Percentiles rank a stretch among this genome's conserved stretches.
These are phyloP conservation scores for Diaporthe destruens DNA, from an alignment of 2,329 filamentous ascomycete genomes.

Conservation along the genomic window DNA sequence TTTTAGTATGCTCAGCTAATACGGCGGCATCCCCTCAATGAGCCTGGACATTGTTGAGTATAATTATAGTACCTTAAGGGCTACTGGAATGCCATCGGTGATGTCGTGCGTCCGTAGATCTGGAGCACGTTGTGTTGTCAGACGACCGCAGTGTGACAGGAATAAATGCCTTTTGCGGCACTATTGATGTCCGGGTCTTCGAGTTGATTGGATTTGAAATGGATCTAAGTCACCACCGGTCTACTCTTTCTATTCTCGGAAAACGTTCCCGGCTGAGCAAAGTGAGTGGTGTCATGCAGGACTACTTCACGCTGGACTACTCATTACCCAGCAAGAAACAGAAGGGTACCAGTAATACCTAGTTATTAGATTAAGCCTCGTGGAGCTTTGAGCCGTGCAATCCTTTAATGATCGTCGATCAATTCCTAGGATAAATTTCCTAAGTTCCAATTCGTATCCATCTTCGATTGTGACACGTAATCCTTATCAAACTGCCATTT, in stretches of 20 bases:
- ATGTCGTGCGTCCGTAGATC: neutral
- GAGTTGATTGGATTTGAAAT: neutral
- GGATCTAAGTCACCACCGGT: neutral
- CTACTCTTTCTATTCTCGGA: constrained; percentile 2
- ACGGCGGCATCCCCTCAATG: neutral
- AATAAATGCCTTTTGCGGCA: neutral
- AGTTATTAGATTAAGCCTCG: neutral
- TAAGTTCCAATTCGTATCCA: neutral
- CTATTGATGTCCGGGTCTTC: neutral
- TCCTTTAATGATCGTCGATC: neutral
- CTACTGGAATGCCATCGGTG: neutral
- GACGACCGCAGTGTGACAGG: neutral
- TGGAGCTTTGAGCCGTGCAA: neutral
- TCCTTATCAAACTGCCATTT: too few species aligned
- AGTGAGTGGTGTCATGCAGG: neutral
- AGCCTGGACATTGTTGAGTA: neutral
- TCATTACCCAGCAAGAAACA: neutral
- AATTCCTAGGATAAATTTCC: neutral
- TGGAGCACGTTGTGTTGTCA: neutral
- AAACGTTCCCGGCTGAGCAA: constrained; percentile 11
- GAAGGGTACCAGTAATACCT: neutral
- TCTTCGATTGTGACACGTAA: neutral
- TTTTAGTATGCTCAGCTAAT: neutral
- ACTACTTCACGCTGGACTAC: neutral
- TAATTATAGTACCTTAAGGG: neutral